These are phyloP conservation scores for Pythium oligandrum DNA, from an alignment of 352 stramenopile genomes.

Conservation along the genomic window DNA sequence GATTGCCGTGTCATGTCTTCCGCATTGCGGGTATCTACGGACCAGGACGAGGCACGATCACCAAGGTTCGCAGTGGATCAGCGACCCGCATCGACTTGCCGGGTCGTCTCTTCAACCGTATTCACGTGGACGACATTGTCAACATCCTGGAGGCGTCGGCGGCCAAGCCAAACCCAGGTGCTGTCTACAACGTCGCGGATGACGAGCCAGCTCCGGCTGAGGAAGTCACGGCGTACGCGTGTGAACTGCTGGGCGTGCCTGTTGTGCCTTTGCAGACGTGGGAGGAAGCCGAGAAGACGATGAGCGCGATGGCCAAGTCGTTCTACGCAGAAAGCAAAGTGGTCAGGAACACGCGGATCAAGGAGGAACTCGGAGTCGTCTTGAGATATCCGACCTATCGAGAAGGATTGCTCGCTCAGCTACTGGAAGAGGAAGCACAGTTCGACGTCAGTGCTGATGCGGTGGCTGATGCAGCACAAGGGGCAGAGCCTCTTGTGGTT, in stretches of 20 bases:
- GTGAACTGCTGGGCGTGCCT: constrained; percentile 52
- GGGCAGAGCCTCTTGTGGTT: constrained; percentile 30
- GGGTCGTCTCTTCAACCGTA: constrained; percentile 79
- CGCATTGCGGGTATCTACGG: constrained; percentile 92
- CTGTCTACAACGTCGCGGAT: constrained; percentile 89
- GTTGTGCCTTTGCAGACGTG: constrained; percentile 53
- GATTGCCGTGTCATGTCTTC: constrained; percentile 80
- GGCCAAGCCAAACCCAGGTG: constrained; percentile 42
- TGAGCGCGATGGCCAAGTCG: constrained; percentile 83
- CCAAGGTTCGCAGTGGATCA: constrained; percentile 63
- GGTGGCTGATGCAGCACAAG: neutral
- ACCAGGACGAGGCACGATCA: constrained; percentile 73
- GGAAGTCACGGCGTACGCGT: constrained; percentile 73
- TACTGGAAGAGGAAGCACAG: constrained; percentile 62
- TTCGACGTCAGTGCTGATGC: constrained; percentile 4
- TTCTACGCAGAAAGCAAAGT: constrained; percentile 87
- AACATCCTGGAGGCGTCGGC: constrained; percentile 72
- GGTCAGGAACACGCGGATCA: constrained; percentile 68
- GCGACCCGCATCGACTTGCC: constrained; percentile 72
- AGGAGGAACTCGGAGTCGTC: constrained; percentile 65
- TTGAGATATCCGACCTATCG: constrained; percentile 77
- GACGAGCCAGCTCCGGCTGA: constrained; percentile 81
- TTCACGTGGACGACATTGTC: constrained; percentile 90
- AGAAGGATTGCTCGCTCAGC: constrained; percentile 72
- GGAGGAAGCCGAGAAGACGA: constrained; percentile 66